phyloP scores from a whole-genome alignment of 176 grass and related monocot species.

The Triticum turgidum region DNA sequence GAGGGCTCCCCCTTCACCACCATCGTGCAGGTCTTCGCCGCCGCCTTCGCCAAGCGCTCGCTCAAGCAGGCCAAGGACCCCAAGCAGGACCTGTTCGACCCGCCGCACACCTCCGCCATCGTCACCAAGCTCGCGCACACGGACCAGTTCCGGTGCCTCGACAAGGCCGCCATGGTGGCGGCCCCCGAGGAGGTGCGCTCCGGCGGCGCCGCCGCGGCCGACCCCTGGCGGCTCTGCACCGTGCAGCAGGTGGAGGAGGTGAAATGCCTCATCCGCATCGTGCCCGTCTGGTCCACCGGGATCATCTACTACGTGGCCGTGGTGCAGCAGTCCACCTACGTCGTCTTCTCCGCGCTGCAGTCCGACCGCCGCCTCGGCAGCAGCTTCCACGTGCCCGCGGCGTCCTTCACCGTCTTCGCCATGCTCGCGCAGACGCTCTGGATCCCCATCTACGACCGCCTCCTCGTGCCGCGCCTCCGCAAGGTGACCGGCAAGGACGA shows the following conservation, averaged over 20 bases:
- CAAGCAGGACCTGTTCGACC: constrained; percentile 78
- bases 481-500: constrained; percentile 53
- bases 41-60: constrained; percentile 49
- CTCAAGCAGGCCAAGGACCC: constrained; percentile 70
- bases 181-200: constrained; percentile 44
- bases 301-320: constrained; percentile 91
- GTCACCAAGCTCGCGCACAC: constrained; percentile 73
- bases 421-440: constrained; percentile 87
- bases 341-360: constrained; percentile 77
- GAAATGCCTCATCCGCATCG: constrained; percentile 81
- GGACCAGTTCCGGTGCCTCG: constrained; percentile 81
- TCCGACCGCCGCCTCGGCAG: constrained; percentile 72
- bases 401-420: constrained; percentile 84
- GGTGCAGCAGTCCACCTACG: constrained; percentile 86
- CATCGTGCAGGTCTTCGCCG: constrained; percentile 63
- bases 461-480: constrained; percentile 57
- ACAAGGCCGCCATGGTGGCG: constrained; percentile 75
- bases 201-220: constrained; percentile 21
- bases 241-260: constrained; percentile 94
- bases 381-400: constrained; percentile 74
- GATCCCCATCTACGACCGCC: constrained; percentile 88
- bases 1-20: constrained; percentile 89
- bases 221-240: constrained; percentile 75
- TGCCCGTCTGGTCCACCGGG: constrained; percentile 80
- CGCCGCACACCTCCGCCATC: constrained; percentile 68